A percentile compares a stretch with the other conserved stretches of the same genome.
Evolutionary conservation across 2,329 filamentous ascomycete genomes (phyloP).

Genomic region (Colletotrichum liriopes): DNA sequence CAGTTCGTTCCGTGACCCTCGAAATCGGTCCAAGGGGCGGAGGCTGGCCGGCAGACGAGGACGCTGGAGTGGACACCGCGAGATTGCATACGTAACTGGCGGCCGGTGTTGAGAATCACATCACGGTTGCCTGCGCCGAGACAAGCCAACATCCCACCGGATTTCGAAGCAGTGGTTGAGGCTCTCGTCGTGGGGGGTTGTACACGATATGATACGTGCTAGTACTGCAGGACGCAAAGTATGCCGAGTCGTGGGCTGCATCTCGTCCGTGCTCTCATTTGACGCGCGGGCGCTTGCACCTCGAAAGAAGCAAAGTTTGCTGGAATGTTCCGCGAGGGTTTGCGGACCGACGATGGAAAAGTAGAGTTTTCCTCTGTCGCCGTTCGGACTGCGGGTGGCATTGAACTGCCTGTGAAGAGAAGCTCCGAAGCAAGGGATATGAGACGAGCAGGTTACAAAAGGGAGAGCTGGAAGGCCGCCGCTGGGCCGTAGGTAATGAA

Average conservation of each 20-base stretch:
- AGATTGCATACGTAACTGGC: neutral
- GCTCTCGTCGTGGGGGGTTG: constrained; percentile 1
- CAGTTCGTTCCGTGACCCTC: constrained; percentile 10
- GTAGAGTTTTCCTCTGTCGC: neutral
- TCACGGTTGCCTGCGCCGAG: neutral
- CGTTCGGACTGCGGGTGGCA: constrained; percentile 6
- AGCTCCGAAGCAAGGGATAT: constrained; percentile 15
- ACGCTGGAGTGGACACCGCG: neutral
- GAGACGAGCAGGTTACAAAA: constrained; percentile 18
- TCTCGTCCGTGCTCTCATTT: neutral
- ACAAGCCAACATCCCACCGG: neutral
- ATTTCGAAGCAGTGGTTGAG: neutral
- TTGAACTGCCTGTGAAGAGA: constrained; percentile 5
- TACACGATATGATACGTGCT: constrained; percentile 15
- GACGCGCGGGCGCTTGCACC: neutral
- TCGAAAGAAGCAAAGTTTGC: constrained; percentile 30
- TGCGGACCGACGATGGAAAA: neutral
- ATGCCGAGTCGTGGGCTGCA: constrained; percentile 36
- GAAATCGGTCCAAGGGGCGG: neutral
- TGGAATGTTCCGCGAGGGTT: constrained; percentile 27
- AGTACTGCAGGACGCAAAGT: constrained; percentile 29
- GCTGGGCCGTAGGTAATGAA: neutral
- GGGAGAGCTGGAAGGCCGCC: neutral
- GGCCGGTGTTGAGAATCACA: neutral
- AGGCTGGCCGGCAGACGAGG: constrained; percentile 25